Evolutionary conservation across 352 stramenopile genomes (phyloP), one percentile per base, ranked within the genome.

Genomic region (Phytophthora parvispora): DNA sequence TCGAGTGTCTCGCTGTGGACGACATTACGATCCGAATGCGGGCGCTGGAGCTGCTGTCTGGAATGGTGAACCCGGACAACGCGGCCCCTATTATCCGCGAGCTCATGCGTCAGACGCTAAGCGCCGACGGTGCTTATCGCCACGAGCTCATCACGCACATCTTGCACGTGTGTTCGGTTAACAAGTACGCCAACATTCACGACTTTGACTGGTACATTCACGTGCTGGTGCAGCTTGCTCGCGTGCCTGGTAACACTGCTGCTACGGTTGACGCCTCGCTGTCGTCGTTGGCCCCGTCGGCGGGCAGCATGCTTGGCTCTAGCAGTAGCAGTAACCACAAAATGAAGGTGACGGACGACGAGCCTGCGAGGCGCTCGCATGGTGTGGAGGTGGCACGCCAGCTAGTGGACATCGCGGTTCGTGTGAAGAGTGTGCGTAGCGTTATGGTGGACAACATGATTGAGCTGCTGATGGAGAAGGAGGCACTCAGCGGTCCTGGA

Each of bases 151-250:
- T 99, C 28, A 78, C 86, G 49, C 96, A 98, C 58, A 99, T 99
- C 68, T 70, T 99, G 45, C 89, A 96, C 62, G 98, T 99, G 75
- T 99, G 98, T 78, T 97, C 89, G 6, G 80, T 94, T 16, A 98
- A 99, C 78, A 99, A 99, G 80, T 99, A 99, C 80, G 89, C 96
- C 48, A 98, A 99, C 69, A 89, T 99, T 40, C 82, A 94, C 63
- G 98, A 99, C 75, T 99, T 99, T 81, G 84, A 93, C 57, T 99
- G 98, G 98, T 99, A 99, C 79, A 90, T 99, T 52, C 90, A 97
- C 71, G 90, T 99, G n/a, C 80, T 99, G 9, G 89, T 99, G 20
- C 86, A 98, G 56, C 86, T 99, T 28, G 94, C 95, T 20, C 91
- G 97, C 25, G 89, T 99, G 29, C 87, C 94, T 16, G 95, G 96